Evolutionary conservation across 768 basidiomycete species (phyloP), one percentile per base, ranked within the genome.

Genomic region (Suillus decipiens): DNA sequence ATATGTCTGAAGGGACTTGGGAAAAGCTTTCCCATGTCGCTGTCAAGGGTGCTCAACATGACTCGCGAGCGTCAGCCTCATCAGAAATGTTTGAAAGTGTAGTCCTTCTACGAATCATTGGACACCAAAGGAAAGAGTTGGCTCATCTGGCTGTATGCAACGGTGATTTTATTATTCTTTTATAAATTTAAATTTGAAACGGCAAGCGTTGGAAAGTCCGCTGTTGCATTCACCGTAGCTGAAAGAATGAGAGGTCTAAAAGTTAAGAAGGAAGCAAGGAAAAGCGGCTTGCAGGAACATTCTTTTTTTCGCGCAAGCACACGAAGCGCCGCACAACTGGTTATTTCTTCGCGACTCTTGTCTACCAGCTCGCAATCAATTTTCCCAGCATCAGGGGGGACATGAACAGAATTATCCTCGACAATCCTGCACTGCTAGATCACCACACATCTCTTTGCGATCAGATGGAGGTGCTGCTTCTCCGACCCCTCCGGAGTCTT

Each of bases 231-330:
- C 43, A 43, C 43, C n/a, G 10, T 43, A 43, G 43, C 43, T n/a
- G 43, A 43, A 19, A 43, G n/a, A n/a, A 43, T 43, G 43, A 43
- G 43, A 43, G 19, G n/a, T 43, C 43, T 43, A n/a, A 43, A 43
- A 43, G 43, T 43, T 0, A 8, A 43, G n/a, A 43, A n/a, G 43
- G 19, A n/a, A 43, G 43, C n/a, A 43, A n/a, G 43, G 43, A 43
- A n/a, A 43, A n/a, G 43, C 43, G n/a, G 43, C 43, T 43, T 5
- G 43, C 48, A 17, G 48, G 48, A 50, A 24, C 48, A 4, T 50
- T 50, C 48, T 50, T 50, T 50, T 50, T 50, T 17, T 28, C 15
- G 43, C 43, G n/a, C 43, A 43, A 43, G 43, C 43, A 43, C 43
- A 43, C n/a, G 10, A 43, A 43, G 3, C 43, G 43, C n/a, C 4